phyloP scores from a whole-genome alignment of 345 rosid genomes.

The Melaleuca alternifolia region DNA sequence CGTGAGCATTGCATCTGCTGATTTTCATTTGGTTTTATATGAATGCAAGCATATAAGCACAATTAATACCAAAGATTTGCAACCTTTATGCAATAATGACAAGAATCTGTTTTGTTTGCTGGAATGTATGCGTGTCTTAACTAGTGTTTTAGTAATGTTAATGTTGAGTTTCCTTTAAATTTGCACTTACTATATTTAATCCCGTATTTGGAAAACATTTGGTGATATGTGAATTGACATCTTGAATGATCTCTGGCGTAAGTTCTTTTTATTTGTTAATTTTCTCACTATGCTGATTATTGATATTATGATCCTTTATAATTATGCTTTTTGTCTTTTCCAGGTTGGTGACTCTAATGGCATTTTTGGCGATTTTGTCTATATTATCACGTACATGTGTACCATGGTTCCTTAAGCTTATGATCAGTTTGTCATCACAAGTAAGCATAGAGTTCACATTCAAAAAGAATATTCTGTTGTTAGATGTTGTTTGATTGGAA shows the following conservation, averaged over 20 bases:
- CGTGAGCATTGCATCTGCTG: conserved; percentile 31
- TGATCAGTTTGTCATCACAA: conserved; percentile 86
- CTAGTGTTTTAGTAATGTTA: background rate
- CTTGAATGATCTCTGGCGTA: background rate
- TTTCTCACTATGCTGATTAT: background rate
- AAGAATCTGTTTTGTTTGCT: background rate
- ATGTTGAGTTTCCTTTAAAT: background rate
- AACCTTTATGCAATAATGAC: background rate
- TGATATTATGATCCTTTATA: background rate
- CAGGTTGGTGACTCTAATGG: conserved; percentile 66
- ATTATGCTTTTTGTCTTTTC: background rate
- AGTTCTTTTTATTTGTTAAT: background rate
- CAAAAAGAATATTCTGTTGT: background rate
- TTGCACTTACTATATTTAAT: background rate
- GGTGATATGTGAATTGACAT: background rate
- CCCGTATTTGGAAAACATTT: background rate
- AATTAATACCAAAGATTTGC: background rate
- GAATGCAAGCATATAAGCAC: background rate
- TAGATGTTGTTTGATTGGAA: background rate
- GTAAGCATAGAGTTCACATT: conserved; percentile 18
- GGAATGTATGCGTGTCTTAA: background rate
- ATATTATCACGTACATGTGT: conserved; percentile 67
- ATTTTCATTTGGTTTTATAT: background rate
- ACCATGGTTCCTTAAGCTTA: conserved; percentile 80
- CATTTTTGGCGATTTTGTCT: conserved; percentile 60